Base-by-base conservation (phyloP, 768 basidiomycete species). In the Clathrus columnatus region DNA sequence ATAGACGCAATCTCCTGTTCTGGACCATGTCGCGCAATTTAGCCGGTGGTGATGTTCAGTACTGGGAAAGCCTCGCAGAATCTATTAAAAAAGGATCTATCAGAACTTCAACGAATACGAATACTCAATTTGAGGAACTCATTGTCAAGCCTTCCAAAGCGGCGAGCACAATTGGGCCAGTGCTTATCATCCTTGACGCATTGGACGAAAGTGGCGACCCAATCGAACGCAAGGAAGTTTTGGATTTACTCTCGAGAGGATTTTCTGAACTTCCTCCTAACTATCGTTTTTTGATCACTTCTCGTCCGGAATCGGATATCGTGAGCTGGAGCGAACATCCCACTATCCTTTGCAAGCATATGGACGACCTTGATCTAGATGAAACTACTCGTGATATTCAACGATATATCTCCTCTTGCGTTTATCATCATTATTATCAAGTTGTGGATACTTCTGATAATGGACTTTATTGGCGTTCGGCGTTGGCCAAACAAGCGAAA, bases 21-120 rank as follows among this genome's bases (percentile, higher is more conserved):
- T 36, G 57, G 7, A 62, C 54, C 23, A 57, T 62, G 10, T 59
- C 61, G 2, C 43, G 30, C 2, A 50, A 56, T n/a, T 36, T 62
- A 20, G 48, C 57, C 0, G 43, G 46, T 26, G 21, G 24, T 20
- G 54, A 59, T 26, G 18, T 21, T 1, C 18, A n/a, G 21, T 42
- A 48, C 7, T 10, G 48, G 11, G 16, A 17, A 17, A 29, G 18
- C 3, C 49, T 62, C 16, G 27, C 21, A 7, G 18, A 11, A 4
- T 41, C 41, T 8, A 24, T 57, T 41, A 30, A 26, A 24, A n/a
- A 23, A 10, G 20, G 11, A 16, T 11, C 46, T 2, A 47, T 28
- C 11, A 47, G 21, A 11, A 23, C 21, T 4, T 23, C 46, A 14
- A 47, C 17, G 26, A 18, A 47, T 23, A 11, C 46, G 11, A 20